Conservation (phyloP, 2,329 filamentous ascomycete species). For the Fusarium annulatum region DNA sequence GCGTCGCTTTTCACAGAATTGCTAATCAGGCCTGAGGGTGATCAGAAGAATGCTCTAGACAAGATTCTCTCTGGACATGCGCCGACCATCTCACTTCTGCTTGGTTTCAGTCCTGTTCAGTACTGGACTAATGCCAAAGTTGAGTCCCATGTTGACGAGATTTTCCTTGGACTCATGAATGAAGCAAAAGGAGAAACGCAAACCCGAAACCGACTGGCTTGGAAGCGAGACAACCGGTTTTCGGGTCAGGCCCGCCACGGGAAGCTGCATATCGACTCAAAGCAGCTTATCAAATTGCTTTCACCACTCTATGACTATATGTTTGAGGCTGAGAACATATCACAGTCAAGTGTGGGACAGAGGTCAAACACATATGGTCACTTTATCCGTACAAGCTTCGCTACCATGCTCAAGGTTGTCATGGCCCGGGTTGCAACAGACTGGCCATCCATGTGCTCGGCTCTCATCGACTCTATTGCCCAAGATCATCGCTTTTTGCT, state of each 20-base stretch:
- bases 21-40: constrained; percentile 49
- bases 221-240: constrained; percentile 52
- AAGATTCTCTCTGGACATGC: constrained; percentile 60
- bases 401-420: constrained; percentile 53
- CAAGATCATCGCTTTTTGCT: constrained; percentile 47
- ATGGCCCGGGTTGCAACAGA: constrained; percentile 50
- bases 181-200: constrained; percentile 33
- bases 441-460: constrained; percentile 46
- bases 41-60: constrained; percentile 49
- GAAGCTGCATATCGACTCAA: constrained; percentile 49
- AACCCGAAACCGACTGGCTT: constrained; percentile 48
- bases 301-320: constrained; percentile 58
- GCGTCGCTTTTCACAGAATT: constrained; percentile 63
- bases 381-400: constrained; percentile 55
- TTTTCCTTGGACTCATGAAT: constrained; percentile 45
- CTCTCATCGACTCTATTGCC: constrained; percentile 46
- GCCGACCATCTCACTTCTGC: constrained; percentile 58
- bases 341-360: constrained; percentile 3
- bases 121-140: constrained; percentile 62
- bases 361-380: constrained; percentile 40
- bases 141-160: constrained; percentile 54
- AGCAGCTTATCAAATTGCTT: constrained; percentile 53
- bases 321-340: constrained; percentile 55
- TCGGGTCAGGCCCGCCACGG: constrained; percentile 37
- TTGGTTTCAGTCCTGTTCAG: constrained; percentile 62